phyloP scores from a whole-genome alignment of 2,329 filamentous ascomycete genomes.

The Botryotinia narcissicola region DNA sequence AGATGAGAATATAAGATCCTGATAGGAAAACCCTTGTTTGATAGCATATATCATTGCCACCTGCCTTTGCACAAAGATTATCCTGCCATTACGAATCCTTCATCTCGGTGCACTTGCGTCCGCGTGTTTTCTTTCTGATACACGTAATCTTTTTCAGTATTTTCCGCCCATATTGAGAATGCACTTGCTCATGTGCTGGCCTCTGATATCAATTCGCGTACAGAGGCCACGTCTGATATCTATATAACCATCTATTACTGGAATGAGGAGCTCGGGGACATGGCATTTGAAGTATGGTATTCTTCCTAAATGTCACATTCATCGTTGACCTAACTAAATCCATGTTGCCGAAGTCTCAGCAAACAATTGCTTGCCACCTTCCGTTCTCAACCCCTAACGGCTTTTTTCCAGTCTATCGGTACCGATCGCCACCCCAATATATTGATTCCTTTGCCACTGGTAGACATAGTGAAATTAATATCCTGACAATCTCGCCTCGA shows the following conservation, averaged over 20 bases:
- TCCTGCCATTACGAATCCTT: background rate
- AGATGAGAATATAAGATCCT: background rate
- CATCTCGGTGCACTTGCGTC: background rate
- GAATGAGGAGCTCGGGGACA: background rate
- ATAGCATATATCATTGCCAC: background rate
- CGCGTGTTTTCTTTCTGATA: background rate
- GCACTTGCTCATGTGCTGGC: background rate
- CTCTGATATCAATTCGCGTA: background rate
- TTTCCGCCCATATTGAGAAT: background rate
- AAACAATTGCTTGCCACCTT: background rate
- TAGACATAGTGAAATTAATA: background rate
- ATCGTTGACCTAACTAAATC: background rate
- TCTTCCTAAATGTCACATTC: background rate
- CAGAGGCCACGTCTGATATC: background rate
- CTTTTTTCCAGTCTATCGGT: background rate
- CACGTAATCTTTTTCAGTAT: background rate
- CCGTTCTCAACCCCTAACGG: background rate
- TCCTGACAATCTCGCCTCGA: background rate
- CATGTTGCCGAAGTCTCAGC: background rate
- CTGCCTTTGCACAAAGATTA: background rate
- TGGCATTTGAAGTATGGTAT: background rate
- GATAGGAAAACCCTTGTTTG: background rate
- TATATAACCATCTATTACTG: background rate
- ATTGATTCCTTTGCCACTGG: background rate
- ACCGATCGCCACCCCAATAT: background rate